Percentiles rank a stretch among this genome's conserved stretches.
Evolutionary conservation across 208 protist genomes (phyloP).

Genomic region (Crithidia thermophila): DNA sequence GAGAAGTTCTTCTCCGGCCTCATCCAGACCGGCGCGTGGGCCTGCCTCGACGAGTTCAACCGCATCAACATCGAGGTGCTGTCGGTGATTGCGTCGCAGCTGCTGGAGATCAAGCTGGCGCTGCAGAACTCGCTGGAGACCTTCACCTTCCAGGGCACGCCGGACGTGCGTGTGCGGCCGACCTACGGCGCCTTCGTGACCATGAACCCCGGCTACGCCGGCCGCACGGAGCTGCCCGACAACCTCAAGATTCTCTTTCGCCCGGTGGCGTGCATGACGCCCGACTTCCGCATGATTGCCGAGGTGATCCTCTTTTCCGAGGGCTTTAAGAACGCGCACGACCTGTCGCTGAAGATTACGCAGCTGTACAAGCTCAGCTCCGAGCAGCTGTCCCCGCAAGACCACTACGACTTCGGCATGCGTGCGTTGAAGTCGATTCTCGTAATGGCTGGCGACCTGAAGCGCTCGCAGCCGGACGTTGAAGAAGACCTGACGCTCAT

Average conservation of each 20-base stretch:
- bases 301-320: slow-evolving; percentile 98
- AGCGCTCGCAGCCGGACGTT: slow-evolving; percentile 96
- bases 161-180: slow-evolving; percentile 91
- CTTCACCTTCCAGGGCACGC: slow-evolving; percentile 96
- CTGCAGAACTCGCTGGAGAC: slow-evolving; percentile 88
- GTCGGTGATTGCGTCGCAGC: slow-evolving; percentile 97
- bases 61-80: slow-evolving; percentile 99
- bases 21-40: slow-evolving; percentile 97
- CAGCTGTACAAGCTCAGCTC: slow-evolving; percentile 98
- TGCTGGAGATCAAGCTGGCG: slow-evolving; percentile 96
- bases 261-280: slow-evolving; percentile 98
- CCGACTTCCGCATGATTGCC: slow-evolving; percentile 98
- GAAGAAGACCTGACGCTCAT: slow-evolving; percentile 98
- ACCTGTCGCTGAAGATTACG: slow-evolving; percentile 97
- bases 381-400: slow-evolving; percentile 97
- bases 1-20: slow-evolving; percentile 98
- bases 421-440: slow-evolving; percentile 98
- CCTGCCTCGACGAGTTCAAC: slow-evolving; percentile 99
- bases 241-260: slow-evolving; percentile 99
- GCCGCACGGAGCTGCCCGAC: slow-evolving; percentile 98
- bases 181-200: slow-evolving; percentile 98
- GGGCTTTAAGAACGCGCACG: slow-evolving; percentile 95
- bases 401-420: slow-evolving; percentile 99
- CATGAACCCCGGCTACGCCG: slow-evolving; percentile 99
- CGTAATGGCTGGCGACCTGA: slow-evolving; percentile 98